Conservation (phyloP, 73 alveolate genomes). For the Halteria grandinella region DNA sequence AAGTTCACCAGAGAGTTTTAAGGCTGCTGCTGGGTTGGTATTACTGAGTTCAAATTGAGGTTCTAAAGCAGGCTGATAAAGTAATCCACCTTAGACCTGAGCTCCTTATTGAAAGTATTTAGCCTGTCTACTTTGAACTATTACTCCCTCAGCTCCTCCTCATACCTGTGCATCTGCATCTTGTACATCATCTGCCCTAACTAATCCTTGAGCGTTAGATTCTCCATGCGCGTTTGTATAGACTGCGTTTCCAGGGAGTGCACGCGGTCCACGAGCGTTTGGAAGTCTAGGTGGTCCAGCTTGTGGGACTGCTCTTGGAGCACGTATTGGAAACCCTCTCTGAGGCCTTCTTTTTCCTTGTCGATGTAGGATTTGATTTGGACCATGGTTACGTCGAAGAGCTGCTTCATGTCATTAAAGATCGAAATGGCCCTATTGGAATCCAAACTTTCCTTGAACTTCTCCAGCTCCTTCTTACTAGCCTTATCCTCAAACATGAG, state of each 20-base stretch:
- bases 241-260: neutral
- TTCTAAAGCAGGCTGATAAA: slow-evolving; percentile 16
- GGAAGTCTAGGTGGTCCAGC: slow-evolving; percentile 25
- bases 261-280: neutral
- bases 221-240: neutral
- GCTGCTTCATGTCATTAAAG: slow-evolving; percentile 57
- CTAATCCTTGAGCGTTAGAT: slow-evolving; percentile 13
- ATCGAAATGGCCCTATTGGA: slow-evolving; percentile 26
- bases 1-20: too few species aligned
- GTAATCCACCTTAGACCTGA: slow-evolving; percentile 31
- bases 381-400: slow-evolving; percentile 24
- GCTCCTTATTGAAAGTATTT: slow-evolving; percentile 2
- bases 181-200: slow-evolving; percentile 1
- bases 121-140: slow-evolving; percentile 10
- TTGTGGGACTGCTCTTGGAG: slow-evolving; percentile 15
- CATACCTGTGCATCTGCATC: neutral
- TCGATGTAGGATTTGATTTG: neutral
- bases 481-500: slow-evolving; percentile 24
- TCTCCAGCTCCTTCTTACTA: slow-evolving; percentile 8
- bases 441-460: slow-evolving; percentile 19
- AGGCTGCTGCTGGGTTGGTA: too few species aligned
- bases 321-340: slow-evolving; percentile 52
- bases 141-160: slow-evolving; percentile 8
- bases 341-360: slow-evolving; percentile 27
- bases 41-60: too few species aligned